Evolutionary conservation across 805 yeast species (phyloP).

Genomic region (Wickerhamiella sergipiensis): DNA sequence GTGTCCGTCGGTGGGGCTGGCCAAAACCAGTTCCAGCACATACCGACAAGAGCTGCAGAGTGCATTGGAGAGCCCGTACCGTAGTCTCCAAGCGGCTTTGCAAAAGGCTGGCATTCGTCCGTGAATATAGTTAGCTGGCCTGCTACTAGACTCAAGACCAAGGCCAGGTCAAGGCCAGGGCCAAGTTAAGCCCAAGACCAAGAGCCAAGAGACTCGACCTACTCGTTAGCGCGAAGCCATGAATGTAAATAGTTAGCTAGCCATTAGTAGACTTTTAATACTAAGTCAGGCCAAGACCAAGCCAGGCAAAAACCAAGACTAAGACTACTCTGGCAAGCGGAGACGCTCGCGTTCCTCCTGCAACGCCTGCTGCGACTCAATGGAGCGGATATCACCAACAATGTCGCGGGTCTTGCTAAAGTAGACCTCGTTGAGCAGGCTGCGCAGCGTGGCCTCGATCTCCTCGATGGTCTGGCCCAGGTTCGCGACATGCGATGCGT

Average conservation of each 20-base stretch:
- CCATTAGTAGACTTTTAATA: no score
- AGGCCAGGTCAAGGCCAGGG: no score
- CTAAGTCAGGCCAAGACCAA: no score
- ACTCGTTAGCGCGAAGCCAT: no score
- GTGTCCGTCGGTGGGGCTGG: neutral
- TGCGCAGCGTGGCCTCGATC: slow-evolving; percentile 74
- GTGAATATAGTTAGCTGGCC: no score
- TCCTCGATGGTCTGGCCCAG: slow-evolving; percentile 80
- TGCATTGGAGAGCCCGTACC: neutral
- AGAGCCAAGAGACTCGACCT: no score
- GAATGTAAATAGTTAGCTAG: neutral
- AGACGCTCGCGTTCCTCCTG: slow-evolving; percentile 30
- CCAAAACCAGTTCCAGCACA: neutral
- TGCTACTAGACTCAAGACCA: no score
- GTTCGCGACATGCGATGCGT: slow-evolving; percentile 65
- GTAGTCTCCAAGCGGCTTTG: neutral
- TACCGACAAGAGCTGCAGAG: neutral
- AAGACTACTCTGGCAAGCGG: slow-evolving; percentile 24
- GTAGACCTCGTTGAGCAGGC: slow-evolving; percentile 80
- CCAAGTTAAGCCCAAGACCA: no score
- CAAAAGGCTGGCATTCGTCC: neutral
- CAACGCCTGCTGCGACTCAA: slow-evolving; percentile 26
- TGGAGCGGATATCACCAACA: slow-evolving; percentile 50
- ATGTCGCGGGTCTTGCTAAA: slow-evolving; percentile 91
- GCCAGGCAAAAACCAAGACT: no score